Conservation (phyloP, 1,139 yeast species). For the Scheffersomyces illinoinensis region DNA sequence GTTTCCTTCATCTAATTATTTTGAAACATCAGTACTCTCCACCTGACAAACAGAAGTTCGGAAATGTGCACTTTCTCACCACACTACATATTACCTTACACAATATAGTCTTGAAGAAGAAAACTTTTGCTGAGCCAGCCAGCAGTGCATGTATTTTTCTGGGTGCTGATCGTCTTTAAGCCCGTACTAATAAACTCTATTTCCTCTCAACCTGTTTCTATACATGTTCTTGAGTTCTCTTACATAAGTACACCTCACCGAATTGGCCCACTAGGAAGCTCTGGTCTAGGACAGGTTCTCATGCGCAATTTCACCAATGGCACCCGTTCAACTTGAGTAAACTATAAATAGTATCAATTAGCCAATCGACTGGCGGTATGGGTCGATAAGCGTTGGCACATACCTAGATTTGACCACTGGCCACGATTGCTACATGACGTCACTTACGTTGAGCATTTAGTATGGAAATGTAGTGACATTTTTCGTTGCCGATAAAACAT, state of each 20-base stretch:
- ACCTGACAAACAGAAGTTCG: not conserved
- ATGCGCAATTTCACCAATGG: not conserved
- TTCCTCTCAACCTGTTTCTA: not conserved
- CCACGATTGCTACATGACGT: not conserved
- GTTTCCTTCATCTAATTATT: not conserved
- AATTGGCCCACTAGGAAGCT: not conserved
- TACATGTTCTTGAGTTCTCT: not conserved
- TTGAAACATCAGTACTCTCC: not conserved
- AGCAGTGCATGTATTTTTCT: not conserved
- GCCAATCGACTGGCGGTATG: not conserved
- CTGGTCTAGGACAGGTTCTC: not conserved
- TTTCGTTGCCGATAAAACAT: not conserved
- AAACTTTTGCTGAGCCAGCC: not conserved
- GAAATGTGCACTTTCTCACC: not conserved
- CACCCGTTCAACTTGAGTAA: not conserved
- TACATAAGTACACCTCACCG: not conserved
- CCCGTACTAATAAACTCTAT: not conserved
- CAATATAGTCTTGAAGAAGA: not conserved
- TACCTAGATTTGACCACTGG: not conserved
- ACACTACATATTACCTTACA: not conserved
- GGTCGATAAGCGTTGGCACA: not conserved
- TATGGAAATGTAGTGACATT: not conserved
- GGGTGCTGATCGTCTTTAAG: not conserved
- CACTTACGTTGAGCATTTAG: not conserved
- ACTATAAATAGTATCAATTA: not conserved